Conservation (phyloP, 192 early-diverging fungal species). For the Coemansia furcata region DNA sequence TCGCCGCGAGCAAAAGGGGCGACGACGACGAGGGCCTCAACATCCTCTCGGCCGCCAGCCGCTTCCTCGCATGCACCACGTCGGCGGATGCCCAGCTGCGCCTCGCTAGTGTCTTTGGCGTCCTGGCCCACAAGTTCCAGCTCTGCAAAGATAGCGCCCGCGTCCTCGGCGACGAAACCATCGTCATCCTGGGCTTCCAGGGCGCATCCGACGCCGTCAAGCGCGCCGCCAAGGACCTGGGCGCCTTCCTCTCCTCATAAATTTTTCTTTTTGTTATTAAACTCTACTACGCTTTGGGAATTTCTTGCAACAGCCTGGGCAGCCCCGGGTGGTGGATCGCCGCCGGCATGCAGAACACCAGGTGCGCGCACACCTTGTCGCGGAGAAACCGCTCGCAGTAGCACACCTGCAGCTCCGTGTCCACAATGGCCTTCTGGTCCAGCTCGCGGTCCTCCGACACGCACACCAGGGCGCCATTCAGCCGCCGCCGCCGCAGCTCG, state of each 20-base stretch:
- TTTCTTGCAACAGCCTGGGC: conserved; percentile 8
- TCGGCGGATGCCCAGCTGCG: conserved; percentile 42
- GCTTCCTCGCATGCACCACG: conserved; percentile 22
- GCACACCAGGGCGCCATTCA: conserved; percentile 10
- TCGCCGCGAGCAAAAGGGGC: conserved; percentile 12
- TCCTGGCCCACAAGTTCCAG: conserved; percentile 40
- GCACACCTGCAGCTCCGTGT: conserved; percentile 25
- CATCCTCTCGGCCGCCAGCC: conserved; percentile 30
- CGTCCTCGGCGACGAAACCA: conserved; percentile 38
- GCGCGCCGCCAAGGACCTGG: conserved; percentile 29
- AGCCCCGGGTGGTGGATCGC: conserved; percentile 35
- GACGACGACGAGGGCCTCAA: conserved; percentile 41
- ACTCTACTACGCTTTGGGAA: conserved; percentile 2
- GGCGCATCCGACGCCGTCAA: conserved; percentile 28
- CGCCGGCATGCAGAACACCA: conserved; percentile 24
- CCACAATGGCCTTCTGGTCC: conserved; percentile 15
- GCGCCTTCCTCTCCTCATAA: conserved; percentile 17
- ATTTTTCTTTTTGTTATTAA: not conserved
- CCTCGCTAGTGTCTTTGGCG: conserved; percentile 43
- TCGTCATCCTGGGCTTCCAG: conserved; percentile 39
- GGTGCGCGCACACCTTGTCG: conserved; percentile 23
- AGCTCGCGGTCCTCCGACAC: conserved; percentile 4
- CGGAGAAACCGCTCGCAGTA: conserved; percentile 22
- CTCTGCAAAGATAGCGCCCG: conserved; percentile 51
- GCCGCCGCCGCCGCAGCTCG: not conserved